Conservation (phyloP, 169 alveolate genomes). For the Cryptosporidium baileyi region DNA sequence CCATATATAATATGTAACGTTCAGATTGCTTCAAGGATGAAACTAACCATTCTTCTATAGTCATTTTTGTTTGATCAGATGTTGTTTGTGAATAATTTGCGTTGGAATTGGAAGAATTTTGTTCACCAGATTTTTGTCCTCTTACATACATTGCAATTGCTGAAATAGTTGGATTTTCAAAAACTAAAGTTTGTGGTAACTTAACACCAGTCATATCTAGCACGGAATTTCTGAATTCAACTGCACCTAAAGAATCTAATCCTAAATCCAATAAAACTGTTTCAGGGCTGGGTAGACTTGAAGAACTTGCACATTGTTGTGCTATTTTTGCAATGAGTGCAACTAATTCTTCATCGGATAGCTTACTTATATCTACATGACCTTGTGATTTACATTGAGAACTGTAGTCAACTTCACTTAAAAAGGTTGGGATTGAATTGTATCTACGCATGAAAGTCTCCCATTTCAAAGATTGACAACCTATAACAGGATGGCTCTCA, state of each 20-base stretch:
- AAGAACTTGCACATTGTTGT: conserved; percentile 56
- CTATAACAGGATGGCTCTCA: conserved; percentile 51
- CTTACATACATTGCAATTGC: conserved; percentile 72
- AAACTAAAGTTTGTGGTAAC: conserved; percentile 77
- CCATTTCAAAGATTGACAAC: conserved; percentile 77
- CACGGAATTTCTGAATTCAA: conserved; percentile 75
- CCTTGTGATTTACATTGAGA: conserved; percentile 1
- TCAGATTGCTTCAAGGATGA: conserved; percentile 74
- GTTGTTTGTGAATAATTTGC: background rate
- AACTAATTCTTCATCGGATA: conserved; percentile 47
- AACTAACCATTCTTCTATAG: conserved; percentile 77
- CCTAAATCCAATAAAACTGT: conserved; percentile 78
- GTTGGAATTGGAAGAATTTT: background rate
- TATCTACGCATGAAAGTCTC: conserved; percentile 69
- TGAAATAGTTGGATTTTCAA: conserved; percentile 77
- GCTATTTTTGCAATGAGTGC: conserved; percentile 51
- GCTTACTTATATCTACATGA: conserved; percentile 15
- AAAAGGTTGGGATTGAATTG: conserved; percentile 17
- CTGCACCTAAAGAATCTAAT: conserved; percentile 77
- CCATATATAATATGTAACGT: conserved; percentile 73
- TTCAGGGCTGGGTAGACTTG: conserved; percentile 46
- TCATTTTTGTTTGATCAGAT: conserved; percentile 2
- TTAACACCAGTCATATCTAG: conserved; percentile 74
- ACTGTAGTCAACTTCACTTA: conserved; percentile 36
- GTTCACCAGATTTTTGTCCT: background rate